Evolutionary conservation across 148 eudicot genomes (phyloP), one percentile per base, ranked within the genome.

Genomic region (Fallopia convolvulus): DNA sequence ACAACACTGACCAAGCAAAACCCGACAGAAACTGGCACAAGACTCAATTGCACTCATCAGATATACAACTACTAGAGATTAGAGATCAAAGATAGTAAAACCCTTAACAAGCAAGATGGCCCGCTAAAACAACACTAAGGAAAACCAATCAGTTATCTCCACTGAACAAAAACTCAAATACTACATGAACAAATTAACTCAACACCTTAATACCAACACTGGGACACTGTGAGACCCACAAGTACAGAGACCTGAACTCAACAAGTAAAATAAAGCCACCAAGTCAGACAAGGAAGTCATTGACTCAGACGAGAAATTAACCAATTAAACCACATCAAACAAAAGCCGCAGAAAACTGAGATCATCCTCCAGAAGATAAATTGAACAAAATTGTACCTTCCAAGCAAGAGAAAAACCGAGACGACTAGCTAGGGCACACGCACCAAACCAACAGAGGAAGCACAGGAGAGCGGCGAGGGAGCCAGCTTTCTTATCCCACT

Each of bases 401-500:
- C 93, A 90, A 83, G 90, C 86, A 23, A 87, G n/a, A 78, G 89
- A 83, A 68, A 55, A 86, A 8, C 88, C 93, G 61, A 87, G 83
- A 47, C 39, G 48, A 14, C 36, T 68, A 49, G 87, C 83, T 76
- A 81, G 76, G 47, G 81, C 71, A 78, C 81, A 83, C 52, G 88
- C 88, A 7, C 81, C 87, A 63, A 86, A 77, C 90, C 87, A 88
- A 74, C 89, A 87, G 23, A 77, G 58, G 46, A 88, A 84, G 79
- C 89, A 88, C 12, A 90, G 76, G 4, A 90, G 2, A 80, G 89
- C 93, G 75, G 84, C 90, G 48, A 90, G 76, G 70, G 80, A 77
- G 52, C 93, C 93, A 79, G 93, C 88, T 83, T 88, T 90, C 68
- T 78, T 82, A 74, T 90, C 93, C 87, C 85, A 52, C 49, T 84